Conservation (phyloP, 2,329 filamentous ascomycete genomes). For the Neonectria coccinea region DNA sequence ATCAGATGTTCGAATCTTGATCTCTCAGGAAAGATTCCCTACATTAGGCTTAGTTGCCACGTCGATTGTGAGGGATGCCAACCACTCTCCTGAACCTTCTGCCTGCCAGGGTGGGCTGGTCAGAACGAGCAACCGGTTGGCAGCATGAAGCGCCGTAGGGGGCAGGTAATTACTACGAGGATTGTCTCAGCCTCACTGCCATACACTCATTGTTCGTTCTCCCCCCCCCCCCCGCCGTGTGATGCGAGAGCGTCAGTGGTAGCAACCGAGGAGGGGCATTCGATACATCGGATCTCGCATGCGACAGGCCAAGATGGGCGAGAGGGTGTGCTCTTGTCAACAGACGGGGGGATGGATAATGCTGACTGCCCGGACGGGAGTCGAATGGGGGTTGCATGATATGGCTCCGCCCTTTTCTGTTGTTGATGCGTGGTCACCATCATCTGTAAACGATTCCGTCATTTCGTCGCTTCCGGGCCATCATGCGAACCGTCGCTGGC, state of each 20-base stretch:
- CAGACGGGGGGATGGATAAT: background rate
- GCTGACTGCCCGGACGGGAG: background rate
- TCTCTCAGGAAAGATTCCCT: background rate
- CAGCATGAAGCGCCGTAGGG: constrained; percentile 1
- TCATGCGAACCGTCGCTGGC: constrained; percentile 18
- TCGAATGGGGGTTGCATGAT: constrained; percentile 1
- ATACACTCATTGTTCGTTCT: background rate
- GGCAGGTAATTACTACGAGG: constrained; percentile 7
- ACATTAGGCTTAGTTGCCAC: background rate
- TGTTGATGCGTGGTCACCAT: constrained; percentile 2
- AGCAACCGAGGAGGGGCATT: background rate
- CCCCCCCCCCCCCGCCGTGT: background rate
- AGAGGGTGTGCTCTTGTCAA: constrained; percentile 5
- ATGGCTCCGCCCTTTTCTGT: background rate
- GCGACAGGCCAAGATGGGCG: background rate
- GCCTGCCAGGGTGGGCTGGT: background rate
- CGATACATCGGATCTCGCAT: constrained; percentile 6
- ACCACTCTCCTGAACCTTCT: background rate
- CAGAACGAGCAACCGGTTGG: background rate
- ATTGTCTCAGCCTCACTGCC: background rate
- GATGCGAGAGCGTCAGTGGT: background rate
- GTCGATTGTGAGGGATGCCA: background rate
- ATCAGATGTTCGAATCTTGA: constrained; percentile 1
- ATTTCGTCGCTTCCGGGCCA: constrained; percentile 18
- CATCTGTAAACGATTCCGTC: constrained; percentile 13